Percentiles rank a stretch among this genome's conserved stretches.
phyloP scores from a whole-genome alignment of 805 yeast genomes.

The Blastobotrys mokoenaii region DNA sequence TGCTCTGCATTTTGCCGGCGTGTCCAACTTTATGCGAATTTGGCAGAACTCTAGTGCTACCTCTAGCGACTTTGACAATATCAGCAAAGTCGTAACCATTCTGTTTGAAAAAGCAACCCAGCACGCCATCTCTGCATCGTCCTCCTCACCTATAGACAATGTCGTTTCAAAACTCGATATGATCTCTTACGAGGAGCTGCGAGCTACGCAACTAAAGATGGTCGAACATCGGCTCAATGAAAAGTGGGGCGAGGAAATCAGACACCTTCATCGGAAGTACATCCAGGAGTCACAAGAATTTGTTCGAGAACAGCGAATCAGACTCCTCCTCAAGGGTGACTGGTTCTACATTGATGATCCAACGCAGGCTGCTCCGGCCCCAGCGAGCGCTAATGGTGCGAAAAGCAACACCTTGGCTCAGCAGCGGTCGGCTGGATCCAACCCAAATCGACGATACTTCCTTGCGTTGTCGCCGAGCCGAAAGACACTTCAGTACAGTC shows the following conservation, averaged over 20 bases:
- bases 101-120: conserved; percentile 23
- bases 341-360: conserved; percentile 71
- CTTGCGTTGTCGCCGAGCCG: conserved; percentile 61
- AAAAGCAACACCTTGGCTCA: conserved; percentile 1
- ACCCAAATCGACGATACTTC: conserved; percentile 35
- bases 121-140: conserved; percentile 14
- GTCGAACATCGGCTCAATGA: conserved; percentile 24
- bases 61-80: conserved; percentile 42
- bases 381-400: background rate
- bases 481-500: conserved; percentile 50
- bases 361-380: background rate
- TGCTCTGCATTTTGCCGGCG: conserved; percentile 44
- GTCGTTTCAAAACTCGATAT: conserved; percentile 36
- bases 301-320: conserved; percentile 66
- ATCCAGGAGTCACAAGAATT: conserved; percentile 55
- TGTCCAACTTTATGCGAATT: conserved; percentile 48
- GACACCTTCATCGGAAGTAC: conserved; percentile 42
- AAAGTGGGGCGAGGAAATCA: conserved; percentile 40
- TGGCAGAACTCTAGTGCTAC: conserved; percentile 61
- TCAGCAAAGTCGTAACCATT: conserved; percentile 38
- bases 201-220: conserved; percentile 44
- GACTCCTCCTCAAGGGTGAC: conserved; percentile 64
- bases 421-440: conserved; percentile 2
- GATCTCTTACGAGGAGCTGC: conserved; percentile 40
- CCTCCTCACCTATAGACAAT: conserved; percentile 32